Evolutionary conservation across 306 rosid species (phyloP), one percentile per base, ranked within the genome.

Genomic region (Vicia villosa): DNA sequence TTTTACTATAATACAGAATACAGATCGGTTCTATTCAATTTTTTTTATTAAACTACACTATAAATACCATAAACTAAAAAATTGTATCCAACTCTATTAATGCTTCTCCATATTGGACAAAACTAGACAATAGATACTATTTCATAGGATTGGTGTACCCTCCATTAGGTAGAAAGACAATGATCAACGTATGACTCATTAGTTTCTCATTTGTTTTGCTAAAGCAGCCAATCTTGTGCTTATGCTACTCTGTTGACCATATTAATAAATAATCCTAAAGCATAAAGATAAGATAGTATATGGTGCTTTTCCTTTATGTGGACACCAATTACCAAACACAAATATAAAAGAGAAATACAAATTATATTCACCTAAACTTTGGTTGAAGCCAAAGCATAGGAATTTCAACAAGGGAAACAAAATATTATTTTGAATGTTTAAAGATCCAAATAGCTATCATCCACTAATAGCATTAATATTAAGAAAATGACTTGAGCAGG

Each of bases 151-250:
- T 61, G 81, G 74, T 62, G 63, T 80, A 74, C 87, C 83, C 15
- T 74, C 79, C 74, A 70, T 80, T 84, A 63, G 83, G 79, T 71
- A 66, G 45, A 24, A 51, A 34, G 11, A 70, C 78, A 36, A 65
- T 66, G 22, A 26, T 54, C 52, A 49, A 49, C 56, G 12, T 2
- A 76, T 26, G 34, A 52, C 38, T 68, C 37, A 41, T 3, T 17
- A 36, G 4, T 7, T 28, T 63, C 54, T 63, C 16, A 40, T 64
- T 66, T 34, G 19, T 68, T 46, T 62, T 5, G 65, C 43, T 61
- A 5, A 51, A 73, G 28, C 62, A 34, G 58, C 68, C 68, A 57
- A 73, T 73, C 5, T 47, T 45, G 64, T 63, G 49, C 16, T 70
- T 74, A 14, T 57, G 63, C 73, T 75, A 64, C 54, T 65, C 40